A percentile compares a stretch with the other conserved stretches of the same genome.
These are phyloP conservation scores for Peronospora farinosa DNA, from an alignment of 352 stramenopile genomes.

Conservation along the genomic window DNA sequence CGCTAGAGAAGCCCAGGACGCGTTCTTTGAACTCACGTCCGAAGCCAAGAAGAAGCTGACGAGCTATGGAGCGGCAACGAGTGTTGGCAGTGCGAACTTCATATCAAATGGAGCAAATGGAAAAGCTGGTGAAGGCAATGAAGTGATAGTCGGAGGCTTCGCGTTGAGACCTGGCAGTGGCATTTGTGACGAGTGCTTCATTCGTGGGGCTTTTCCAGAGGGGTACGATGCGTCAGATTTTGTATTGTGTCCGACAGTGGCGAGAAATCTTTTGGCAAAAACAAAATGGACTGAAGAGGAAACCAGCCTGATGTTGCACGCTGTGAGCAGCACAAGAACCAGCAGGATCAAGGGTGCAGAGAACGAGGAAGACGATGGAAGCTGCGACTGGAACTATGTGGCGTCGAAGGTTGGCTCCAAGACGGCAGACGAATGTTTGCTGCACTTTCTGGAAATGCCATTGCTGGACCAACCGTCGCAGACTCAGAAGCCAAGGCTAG, in stretches of 20 bases:
- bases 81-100: slow-evolving; percentile 6
- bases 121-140: slow-evolving; percentile 26
- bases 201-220: slow-evolving; percentile 57
- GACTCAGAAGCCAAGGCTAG: not conserved
- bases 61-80: slow-evolving; percentile 14
- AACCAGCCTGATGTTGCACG: slow-evolving; percentile 43
- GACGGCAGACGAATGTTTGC: slow-evolving; percentile 65
- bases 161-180: slow-evolving; percentile 45
- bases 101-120: slow-evolving; percentile 8
- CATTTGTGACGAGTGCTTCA: slow-evolving; percentile 64
- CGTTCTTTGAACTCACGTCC: slow-evolving; percentile 50
- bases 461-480: slow-evolving; percentile 33
- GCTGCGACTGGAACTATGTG: slow-evolving; percentile 74
- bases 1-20: slow-evolving; percentile 22
- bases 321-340: slow-evolving; percentile 33
- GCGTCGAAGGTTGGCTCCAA: slow-evolving; percentile 61
- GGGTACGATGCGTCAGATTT: slow-evolving; percentile 60
- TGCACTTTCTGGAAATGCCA: slow-evolving; percentile 72
- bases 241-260: slow-evolving; percentile 27
- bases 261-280: slow-evolving; percentile 2
- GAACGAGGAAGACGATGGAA: slow-evolving; percentile 28
- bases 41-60: slow-evolving; percentile 56
- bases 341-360: slow-evolving; percentile 10
- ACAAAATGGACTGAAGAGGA: slow-evolving; percentile 42
- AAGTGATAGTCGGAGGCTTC: slow-evolving; percentile 44